phyloP scores from a whole-genome alignment of 257 asterid genomes.

The Thymus mandschuricus region DNA sequence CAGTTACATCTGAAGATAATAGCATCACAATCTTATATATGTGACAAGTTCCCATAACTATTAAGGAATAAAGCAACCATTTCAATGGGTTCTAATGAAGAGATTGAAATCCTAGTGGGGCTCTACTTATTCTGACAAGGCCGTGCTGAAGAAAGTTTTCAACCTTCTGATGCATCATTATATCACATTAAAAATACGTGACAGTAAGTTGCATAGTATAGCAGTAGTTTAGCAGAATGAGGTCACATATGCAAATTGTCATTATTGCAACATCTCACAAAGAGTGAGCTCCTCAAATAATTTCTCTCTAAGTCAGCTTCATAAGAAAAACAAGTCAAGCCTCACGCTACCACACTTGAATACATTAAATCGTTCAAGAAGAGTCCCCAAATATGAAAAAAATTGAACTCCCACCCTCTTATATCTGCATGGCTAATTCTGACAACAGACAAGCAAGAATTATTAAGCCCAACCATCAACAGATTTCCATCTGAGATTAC shows the following conservation, averaged over 20 bases:
- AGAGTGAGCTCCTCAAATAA: not conserved
- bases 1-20: not conserved
- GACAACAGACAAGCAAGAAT: not conserved
- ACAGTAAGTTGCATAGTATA: not conserved
- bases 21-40: not conserved
- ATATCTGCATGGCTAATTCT: not conserved
- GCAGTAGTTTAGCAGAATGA: not conserved
- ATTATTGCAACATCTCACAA: not conserved
- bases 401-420: not conserved
- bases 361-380: not conserved
- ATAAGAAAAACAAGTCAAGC: not conserved
- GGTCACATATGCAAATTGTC: not conserved
- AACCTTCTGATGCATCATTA: not conserved
- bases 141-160: not conserved
- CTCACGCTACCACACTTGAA: not conserved
- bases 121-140: conserved; percentile 1
- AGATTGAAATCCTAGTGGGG: not conserved
- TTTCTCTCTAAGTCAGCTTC: not conserved
- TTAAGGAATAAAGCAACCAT: not conserved
- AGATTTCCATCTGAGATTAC: conserved; percentile 1
- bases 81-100: not conserved
- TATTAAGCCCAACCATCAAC: not conserved
- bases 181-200: not conserved
- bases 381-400: not conserved
- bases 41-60: not conserved